Conservation (phyloP, 495 filamentous ascomycete genomes). For the Pyrenula massariospora region DNA sequence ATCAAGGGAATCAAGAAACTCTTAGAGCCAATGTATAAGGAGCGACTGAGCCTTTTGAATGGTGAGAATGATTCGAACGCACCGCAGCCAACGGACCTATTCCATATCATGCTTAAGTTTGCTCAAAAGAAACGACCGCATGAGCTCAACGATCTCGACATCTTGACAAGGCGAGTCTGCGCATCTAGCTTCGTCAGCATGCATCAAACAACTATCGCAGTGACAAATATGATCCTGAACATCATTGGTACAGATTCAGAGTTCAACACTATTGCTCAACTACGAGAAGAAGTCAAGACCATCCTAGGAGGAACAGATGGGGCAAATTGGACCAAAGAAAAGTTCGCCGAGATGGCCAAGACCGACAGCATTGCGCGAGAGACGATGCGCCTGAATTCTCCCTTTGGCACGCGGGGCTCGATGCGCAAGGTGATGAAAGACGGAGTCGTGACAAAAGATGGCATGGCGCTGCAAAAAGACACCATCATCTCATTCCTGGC, state of each 20-base stretch:
- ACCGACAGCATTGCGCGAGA: constrained; percentile 28
- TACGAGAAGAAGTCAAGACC: constrained; percentile 17
- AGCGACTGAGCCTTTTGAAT: too few relatives aligned
- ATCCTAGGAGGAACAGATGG: constrained; percentile 5
- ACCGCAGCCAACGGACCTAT: too few relatives aligned
- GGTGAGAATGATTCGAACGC: too few relatives aligned
- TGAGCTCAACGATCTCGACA: constrained; percentile 15
- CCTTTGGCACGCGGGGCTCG: constrained; percentile 19
- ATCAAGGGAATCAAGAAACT: too few relatives aligned
- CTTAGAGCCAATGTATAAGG: too few relatives aligned
- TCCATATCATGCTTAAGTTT: constrained; percentile 25
- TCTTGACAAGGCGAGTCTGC: constrained; percentile 22
- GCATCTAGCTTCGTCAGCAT: constrained; percentile 37
- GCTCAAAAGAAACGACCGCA: constrained; percentile 17
- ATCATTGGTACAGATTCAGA: constrained; percentile 24
- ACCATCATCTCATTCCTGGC: constrained; percentile 15
- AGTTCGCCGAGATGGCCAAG: constrained; percentile 17
- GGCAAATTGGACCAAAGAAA: constrained; percentile 19
- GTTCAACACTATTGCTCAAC: constrained; percentile 19
- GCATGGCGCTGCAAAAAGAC: constrained; percentile 21
- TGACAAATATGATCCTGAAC: constrained; percentile 31
- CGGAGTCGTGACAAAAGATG: constrained; percentile 11
- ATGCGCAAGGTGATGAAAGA: constrained; percentile 18
- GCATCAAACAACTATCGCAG: constrained; percentile 36
- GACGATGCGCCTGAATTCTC: constrained; percentile 21